Base-by-base conservation (phyloP, 495 filamentous ascomycete genomes). In the Oidiodendron maius region DNA sequence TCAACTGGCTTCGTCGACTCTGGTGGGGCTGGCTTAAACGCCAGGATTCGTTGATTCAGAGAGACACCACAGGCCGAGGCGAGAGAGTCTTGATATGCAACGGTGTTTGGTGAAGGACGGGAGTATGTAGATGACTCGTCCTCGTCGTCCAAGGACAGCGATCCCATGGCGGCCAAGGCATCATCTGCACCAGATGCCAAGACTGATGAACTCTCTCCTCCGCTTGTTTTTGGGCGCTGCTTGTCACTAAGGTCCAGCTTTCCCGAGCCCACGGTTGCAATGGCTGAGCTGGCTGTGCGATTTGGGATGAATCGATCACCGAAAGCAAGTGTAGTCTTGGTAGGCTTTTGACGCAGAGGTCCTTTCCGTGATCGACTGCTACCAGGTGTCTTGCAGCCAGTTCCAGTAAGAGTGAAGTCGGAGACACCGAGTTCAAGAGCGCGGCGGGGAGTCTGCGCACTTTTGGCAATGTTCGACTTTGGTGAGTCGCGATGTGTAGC, bases 221-320 rank as follows among this genome's bases (percentile, higher is more conserved):
- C 72, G 58, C 78, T 83, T 22, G 79, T 82, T 65, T 84, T 87
- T 15, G 87, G 80, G 40, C 84, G 75, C 44, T 81, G 74, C 61
- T 71, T 78, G 25, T 87, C 84, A 24, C 66, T 64, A 38, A 75
- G 60, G 44, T 80, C 78, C 23, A 87, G 80, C 78, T 96, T 96
- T 2, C 79, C 84, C 17, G 86, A 82, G 39, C 90, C 89, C 42
- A 76, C 80, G 34, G 85, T 87, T 50, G 82, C 76, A 54, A 96
- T 83, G 37, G 86, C 93, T 36, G 95, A 93, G 70, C 89, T 91
- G 40, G 90, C 88, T 15, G 74, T 72, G 5, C 93, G 82, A 66
- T 94, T 96, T 40, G 93, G 93, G 56, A 98, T 97, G 74, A 96
- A 98, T 36, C 93, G 84, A 61, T 98, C 93, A n/a, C 81, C 90